A percentile compares a stretch with the other conserved stretches of the same genome.
Conservation (phyloP, 176 grass and related monocot species). For the Ampelocalamus luodianensis region DNA sequence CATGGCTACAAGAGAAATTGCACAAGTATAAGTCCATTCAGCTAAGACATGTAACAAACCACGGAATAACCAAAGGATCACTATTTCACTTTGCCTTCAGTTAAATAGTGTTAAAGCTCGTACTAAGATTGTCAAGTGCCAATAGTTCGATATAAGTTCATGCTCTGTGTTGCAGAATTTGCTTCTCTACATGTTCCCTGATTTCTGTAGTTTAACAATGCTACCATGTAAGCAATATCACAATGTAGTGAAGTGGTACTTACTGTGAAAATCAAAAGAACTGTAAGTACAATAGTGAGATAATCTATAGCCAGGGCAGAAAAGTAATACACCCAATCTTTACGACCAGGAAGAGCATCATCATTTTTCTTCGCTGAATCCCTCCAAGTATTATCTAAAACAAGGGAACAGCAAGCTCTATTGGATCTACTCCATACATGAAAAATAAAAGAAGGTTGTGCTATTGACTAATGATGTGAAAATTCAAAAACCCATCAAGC, state of each 20-base stretch:
- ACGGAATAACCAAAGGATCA: slow-evolving; percentile 25
- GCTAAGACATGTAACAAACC: too few relatives aligned
- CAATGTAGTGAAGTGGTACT: slow-evolving; percentile 30
- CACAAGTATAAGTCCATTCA: too few relatives aligned
- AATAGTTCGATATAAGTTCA: not conserved
- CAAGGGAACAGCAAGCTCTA: slow-evolving; percentile 13
- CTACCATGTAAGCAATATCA: slow-evolving; percentile 28
- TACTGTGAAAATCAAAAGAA: slow-evolving; percentile 86
- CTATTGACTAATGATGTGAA: not conserved
- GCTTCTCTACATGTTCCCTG: not conserved
- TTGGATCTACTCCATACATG: slow-evolving; percentile 21
- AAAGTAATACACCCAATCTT: slow-evolving; percentile 57
- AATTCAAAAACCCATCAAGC: slow-evolving; percentile 1
- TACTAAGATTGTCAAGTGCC: not conserved
- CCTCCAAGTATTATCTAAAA: slow-evolving; percentile 51
- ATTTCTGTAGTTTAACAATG: slow-evolving; percentile 31
- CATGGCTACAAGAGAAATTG: too few relatives aligned
- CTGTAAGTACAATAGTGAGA: slow-evolving; percentile 65
- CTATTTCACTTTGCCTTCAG: not conserved
- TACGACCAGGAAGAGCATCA: slow-evolving; percentile 40
- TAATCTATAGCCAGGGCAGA: slow-evolving; percentile 63
- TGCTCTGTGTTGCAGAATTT: not conserved
- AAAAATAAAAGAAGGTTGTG: slow-evolving; percentile 24
- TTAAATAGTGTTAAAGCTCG: slow-evolving; percentile 6
- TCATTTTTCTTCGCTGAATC: slow-evolving; percentile 58